Evolutionary conservation across 176 grass and related monocot genomes (phyloP).

Genomic region (Triticum urartu): DNA sequence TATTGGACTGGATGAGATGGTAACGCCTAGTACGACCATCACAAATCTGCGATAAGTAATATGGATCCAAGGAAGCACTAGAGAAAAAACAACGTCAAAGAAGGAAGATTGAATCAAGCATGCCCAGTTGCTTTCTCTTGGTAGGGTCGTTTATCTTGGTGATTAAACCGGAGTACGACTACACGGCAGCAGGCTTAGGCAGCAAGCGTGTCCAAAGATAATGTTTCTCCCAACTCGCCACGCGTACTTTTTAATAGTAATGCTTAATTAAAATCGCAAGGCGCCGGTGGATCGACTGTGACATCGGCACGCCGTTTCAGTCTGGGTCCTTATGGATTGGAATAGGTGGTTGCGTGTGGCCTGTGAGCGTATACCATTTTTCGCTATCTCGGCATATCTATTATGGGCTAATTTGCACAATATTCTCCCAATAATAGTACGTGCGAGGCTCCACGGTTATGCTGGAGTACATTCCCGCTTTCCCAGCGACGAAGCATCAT

Average conservation of each 20-base stretch:
- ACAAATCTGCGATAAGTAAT: too few relatives aligned
- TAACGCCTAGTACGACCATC: too few relatives aligned
- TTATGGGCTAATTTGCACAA: not conserved
- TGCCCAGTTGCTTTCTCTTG: not conserved
- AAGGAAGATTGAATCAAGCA: not conserved
- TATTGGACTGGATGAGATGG: too few relatives aligned
- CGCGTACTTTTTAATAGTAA: not conserved
- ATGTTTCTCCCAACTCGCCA: not conserved
- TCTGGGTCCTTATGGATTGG: not conserved
- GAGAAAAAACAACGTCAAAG: too few relatives aligned
- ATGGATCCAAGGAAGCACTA: too few relatives aligned
- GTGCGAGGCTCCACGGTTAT: not conserved
- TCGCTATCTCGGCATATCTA: not conserved
- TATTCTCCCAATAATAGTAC: not conserved
- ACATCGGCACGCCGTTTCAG: not conserved
- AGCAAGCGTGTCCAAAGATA: not conserved
- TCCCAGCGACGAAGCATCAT: not conserved
- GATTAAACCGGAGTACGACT: not conserved
- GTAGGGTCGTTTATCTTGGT: not conserved
- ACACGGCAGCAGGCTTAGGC: not conserved
- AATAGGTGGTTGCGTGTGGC: constrained; percentile 4
- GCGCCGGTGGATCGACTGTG: not conserved
- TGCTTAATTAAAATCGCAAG: not conserved
- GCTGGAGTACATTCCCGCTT: not conserved
- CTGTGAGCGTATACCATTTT: not conserved